Evolutionary conservation across 1,284 basidiomycete species (phyloP).

Genomic region (Boletus semigastroideus): DNA sequence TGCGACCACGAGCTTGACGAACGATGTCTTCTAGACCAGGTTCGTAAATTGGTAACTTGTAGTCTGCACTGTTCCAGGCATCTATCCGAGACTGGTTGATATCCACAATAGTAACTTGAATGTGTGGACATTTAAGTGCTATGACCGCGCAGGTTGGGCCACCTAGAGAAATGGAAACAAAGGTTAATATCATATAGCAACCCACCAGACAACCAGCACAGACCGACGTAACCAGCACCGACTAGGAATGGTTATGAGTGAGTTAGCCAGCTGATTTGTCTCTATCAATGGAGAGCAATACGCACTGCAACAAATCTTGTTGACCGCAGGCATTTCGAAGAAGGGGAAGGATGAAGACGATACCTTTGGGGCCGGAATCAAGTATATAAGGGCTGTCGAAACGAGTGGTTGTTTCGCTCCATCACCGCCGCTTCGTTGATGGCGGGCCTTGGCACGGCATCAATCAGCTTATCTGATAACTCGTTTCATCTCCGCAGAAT

Average conservation of each 20-base stretch:
- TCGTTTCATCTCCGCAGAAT: neutral
- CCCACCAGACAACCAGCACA: conserved; percentile 28
- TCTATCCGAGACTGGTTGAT: conserved; percentile 93
- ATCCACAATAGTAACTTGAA: conserved; percentile 96
- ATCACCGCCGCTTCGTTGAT: no score
- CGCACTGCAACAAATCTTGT: conserved; percentile 91
- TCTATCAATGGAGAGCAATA: conserved; percentile 21
- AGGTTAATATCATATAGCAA: conserved; percentile 7
- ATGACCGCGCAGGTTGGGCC: conserved; percentile 95
- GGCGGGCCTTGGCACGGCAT: no score
- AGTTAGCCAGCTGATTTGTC: neutral
- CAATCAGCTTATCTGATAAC: no score
- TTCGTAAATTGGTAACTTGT: conserved; percentile 90
- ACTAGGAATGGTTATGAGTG: conserved; percentile 47
- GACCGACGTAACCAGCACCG: conserved; percentile 96
- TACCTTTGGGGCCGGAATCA: no score
- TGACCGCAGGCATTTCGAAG: conserved; percentile 39
- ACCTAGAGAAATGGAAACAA: conserved; percentile 44
- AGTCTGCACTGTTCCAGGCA: conserved; percentile 89
- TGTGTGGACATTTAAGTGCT: conserved; percentile 92
- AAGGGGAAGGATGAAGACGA: neutral
- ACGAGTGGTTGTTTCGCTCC: no score
- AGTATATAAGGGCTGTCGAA: no score
- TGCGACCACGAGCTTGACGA: conserved; percentile 83
- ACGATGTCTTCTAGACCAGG: conserved; percentile 96